Evolutionary conservation across 2,329 filamentous ascomycete species (phyloP).

Genomic region (Colletotrichum salicis): DNA sequence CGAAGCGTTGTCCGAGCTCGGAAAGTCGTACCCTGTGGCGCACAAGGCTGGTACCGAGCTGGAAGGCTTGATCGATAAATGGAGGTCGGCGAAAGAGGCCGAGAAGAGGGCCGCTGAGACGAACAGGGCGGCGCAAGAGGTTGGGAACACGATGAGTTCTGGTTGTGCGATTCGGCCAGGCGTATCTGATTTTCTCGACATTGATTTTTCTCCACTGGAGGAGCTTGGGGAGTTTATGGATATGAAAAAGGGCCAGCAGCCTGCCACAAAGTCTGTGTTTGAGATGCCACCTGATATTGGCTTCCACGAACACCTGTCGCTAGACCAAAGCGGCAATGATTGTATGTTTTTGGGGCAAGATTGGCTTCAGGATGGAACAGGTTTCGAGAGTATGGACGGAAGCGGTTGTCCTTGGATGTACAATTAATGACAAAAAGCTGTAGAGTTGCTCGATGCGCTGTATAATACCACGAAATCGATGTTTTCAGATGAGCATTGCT

Average conservation of each 20-base stretch:
- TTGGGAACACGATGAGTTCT: background rate
- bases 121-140: no score
- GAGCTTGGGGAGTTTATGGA: slow-evolving; percentile 1
- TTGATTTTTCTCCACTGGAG: background rate
- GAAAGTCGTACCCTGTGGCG: slow-evolving; percentile 8
- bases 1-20: background rate
- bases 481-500: background rate
- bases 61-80: background rate
- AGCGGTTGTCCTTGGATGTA: slow-evolving; percentile 1
- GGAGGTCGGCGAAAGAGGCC: background rate
- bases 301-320: background rate
- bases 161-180: background rate
- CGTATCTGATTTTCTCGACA: background rate
- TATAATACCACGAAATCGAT: background rate
- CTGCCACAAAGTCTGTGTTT: background rate
- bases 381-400: background rate
- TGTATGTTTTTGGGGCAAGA: background rate
- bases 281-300: background rate
- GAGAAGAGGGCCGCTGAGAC: background rate
- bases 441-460: background rate
- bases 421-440: background rate
- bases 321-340: background rate
- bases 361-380: background rate
- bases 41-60: background rate
- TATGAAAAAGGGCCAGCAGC: background rate